These are phyloP conservation scores for Pseudogymnoascus sp. DNA, from an alignment of 2,329 filamentous ascomycete genomes.

Conservation along the genomic window DNA sequence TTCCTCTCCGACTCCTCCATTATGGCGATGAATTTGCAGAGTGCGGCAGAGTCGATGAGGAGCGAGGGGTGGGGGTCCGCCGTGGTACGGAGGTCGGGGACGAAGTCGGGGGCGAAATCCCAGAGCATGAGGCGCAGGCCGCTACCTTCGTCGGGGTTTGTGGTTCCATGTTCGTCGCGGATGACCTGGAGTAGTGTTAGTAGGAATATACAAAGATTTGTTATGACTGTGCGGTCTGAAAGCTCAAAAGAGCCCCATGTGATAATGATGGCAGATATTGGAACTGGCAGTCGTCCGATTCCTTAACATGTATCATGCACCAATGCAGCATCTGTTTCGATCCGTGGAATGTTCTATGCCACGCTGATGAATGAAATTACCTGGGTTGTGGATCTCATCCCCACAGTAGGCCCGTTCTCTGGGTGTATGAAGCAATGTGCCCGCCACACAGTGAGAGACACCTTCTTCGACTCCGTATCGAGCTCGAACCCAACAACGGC, in stretches of 20 bases:
- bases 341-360: neutral
- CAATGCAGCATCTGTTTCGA: neutral
- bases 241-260: neutral
- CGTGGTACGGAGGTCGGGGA: neutral
- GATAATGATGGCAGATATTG: neutral
- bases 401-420: neutral
- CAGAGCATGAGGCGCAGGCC: neutral
- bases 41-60: neutral
- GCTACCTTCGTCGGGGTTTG: neutral
- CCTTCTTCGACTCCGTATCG: neutral
- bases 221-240: neutral
- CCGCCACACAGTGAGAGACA: neutral
- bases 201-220: constrained; percentile 20
- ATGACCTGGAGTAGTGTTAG: neutral
- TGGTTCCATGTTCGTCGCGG: neutral
- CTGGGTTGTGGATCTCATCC: neutral
- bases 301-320: neutral
- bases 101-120: neutral
- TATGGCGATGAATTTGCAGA: neutral
- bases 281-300: neutral
- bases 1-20: neutral
- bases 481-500: neutral
- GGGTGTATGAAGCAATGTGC: neutral
- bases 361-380: neutral
- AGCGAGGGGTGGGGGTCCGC: neutral